Base-by-base conservation (phyloP, 495 filamentous ascomycete species). In the Neurospora sp. region DNA sequence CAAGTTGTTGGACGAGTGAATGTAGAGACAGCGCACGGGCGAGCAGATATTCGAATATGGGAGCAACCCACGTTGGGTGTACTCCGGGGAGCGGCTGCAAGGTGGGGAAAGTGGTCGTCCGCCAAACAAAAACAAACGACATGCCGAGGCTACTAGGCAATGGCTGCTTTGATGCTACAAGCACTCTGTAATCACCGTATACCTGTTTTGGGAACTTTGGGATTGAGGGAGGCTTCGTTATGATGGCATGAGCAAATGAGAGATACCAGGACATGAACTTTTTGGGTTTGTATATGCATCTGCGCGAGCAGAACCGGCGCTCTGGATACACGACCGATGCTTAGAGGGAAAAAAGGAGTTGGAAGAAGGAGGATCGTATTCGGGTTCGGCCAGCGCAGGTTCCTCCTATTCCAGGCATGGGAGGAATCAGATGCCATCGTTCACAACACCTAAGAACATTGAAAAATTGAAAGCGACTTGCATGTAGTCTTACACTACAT, bases 1-100 rank as follows among this genome's bases (percentile, higher is more conserved):
- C 10, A 83, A 82, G 77, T 79, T 75, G 38, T 76, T 75, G 27
- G 82, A 85, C 40, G 82, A 84, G 71, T 85, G 80, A 76, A 53
- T 12, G 70, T 37, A 16, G 1, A 16, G 27, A 16, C 0, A 14
- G 53, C 2, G 18, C 11, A 8, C 27, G 53, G 18, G 12, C 27
- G 31, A 66, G 9, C 14, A 37, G 1, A 16, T 16, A 2, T 18
- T 66, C 14, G 14, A 8, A 18, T 7, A 14, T 18, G 22, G 53
- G 14, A 18, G 53, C 12, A 14, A 66, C 53, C 22, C 22, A 37
- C 27, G 22, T 3, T 66, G 27, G 53, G 31, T 66, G 3, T 1
- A 66, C 20, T 27, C 48, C 27, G 14, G 53, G 14, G 27, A 22
- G 35, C 53, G 53, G 27, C 53, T 37, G 1, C 53, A 35, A 37